Evolutionary conservation across 805 yeast species (phyloP).

Genomic region (Candida caryicola): DNA sequence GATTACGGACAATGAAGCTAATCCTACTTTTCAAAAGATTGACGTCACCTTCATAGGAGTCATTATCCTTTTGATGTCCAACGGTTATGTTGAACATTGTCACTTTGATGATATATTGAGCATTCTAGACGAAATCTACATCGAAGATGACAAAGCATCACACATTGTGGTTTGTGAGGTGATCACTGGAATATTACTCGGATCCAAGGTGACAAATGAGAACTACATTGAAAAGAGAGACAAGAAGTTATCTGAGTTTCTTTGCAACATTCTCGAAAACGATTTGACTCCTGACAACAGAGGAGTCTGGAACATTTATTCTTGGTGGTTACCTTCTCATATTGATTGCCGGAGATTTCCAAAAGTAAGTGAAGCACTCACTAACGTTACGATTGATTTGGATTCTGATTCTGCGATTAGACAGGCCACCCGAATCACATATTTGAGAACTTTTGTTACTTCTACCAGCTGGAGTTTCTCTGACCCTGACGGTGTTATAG

Average conservation of each 20-base stretch:
- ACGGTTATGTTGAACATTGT: constrained; percentile 42
- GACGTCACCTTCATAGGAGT: constrained; percentile 58
- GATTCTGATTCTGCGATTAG: constrained; percentile 61
- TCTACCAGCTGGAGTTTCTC: constrained; percentile 56
- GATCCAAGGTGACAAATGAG: constrained; percentile 42
- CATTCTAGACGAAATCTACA: constrained; percentile 49
- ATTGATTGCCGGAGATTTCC: constrained; percentile 68
- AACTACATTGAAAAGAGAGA: constrained; percentile 41
- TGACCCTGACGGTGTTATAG: constrained; percentile 41
- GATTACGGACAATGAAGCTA: constrained; percentile 66
- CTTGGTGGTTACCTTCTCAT: constrained; percentile 70
- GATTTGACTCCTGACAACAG: constrained; percentile 73
- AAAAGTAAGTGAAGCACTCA: constrained; percentile 43
- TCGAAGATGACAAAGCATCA: constrained; percentile 65
- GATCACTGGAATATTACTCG: constrained; percentile 57
- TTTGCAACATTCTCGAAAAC: constrained; percentile 45
- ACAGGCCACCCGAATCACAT: constrained; percentile 58
- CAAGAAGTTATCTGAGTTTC: constrained; percentile 41
- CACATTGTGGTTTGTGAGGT: constrained; percentile 77
- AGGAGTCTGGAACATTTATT: constrained; percentile 70
- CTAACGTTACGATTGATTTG: constrained; percentile 45
- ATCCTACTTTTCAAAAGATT: constrained; percentile 61
- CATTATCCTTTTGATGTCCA: constrained; percentile 47
- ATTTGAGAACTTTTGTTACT: constrained; percentile 50
- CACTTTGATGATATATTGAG: constrained; percentile 51